Evolutionary conservation across 2,329 filamentous ascomycete species (phyloP).

Genomic region (Cladosporium phlei): DNA sequence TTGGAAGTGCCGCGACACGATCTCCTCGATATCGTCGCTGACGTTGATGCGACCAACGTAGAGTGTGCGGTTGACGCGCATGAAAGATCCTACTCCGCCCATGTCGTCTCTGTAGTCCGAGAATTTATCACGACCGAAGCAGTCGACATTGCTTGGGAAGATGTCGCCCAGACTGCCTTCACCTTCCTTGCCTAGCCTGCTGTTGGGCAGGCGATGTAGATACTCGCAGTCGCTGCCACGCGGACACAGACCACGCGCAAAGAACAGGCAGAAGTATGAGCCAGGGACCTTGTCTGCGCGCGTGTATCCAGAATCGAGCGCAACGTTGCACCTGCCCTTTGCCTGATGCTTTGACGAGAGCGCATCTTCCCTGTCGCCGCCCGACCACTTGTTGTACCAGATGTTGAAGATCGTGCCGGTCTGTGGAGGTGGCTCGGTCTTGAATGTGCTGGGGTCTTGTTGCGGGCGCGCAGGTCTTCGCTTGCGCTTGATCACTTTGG

Average conservation of each 20-base stretch:
- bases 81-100: constrained; percentile 92
- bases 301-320: constrained; percentile 55
- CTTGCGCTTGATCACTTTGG: constrained; percentile 90
- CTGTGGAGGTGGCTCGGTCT: constrained; percentile 79
- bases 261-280: constrained; percentile 88
- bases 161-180: constrained; percentile 65
- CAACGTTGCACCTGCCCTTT: constrained; percentile 80
- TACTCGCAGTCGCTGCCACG: constrained; percentile 93
- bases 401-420: constrained; percentile 97
- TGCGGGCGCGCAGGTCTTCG: constrained; percentile 84
- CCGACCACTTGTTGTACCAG: constrained; percentile 98
- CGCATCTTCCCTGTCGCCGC: constrained; percentile 89
- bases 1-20: constrained; percentile 88
- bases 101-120: constrained; percentile 94
- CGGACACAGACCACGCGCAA: constrained; percentile 74
- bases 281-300: constrained; percentile 50
- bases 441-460: constrained; percentile 78
- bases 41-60: constrained; percentile 94
- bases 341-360: constrained; percentile 79
- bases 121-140: constrained; percentile 89
- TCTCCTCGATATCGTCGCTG: constrained; percentile 93
- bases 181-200: constrained; percentile 32
- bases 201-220: constrained; percentile 76
- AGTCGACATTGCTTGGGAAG: constrained; percentile 91
- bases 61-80: constrained; percentile 87